Evolutionary conservation across 208 protist species (phyloP).

Genomic region (Crithidia mellificae): DNA sequence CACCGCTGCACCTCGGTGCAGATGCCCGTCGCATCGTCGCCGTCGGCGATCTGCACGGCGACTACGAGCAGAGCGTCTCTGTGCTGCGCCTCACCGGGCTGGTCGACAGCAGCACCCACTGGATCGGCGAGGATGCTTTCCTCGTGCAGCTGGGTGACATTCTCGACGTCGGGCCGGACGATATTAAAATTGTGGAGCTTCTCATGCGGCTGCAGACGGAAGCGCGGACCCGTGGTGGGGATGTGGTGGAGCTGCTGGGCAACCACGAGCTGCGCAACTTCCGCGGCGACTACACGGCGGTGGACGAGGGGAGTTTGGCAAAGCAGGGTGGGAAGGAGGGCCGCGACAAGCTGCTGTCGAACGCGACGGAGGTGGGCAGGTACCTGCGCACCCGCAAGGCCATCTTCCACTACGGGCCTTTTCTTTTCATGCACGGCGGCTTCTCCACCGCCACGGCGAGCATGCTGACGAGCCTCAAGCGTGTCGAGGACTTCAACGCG

Average conservation of each 20-base stretch:
- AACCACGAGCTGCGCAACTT: constrained; percentile 94
- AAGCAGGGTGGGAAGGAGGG: constrained; percentile 55
- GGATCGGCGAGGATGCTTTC: constrained; percentile 75
- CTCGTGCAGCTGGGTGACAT: constrained; percentile 92
- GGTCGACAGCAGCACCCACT: constrained; percentile 71
- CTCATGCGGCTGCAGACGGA: constrained; percentile 80
- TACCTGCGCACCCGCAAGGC: constrained; percentile 82
- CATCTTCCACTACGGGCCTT: constrained; percentile 77
- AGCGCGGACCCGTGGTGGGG: constrained; percentile 64
- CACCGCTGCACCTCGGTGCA: constrained; percentile 12
- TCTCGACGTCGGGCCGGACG: constrained; percentile 89
- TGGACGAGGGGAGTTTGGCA: constrained; percentile 60
- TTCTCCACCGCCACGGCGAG: constrained; percentile 74
- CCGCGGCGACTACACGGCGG: constrained; percentile 74
- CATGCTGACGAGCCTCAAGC: constrained; percentile 74
- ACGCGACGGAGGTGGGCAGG: constrained; percentile 57
- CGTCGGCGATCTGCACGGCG: constrained; percentile 86
- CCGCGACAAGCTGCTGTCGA: constrained; percentile 69
- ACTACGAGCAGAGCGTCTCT: constrained; percentile 78
- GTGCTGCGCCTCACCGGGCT: constrained; percentile 71
- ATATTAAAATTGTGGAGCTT: constrained; percentile 74
- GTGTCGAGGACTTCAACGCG: constrained; percentile 78
- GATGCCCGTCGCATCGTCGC: constrained; percentile 72
- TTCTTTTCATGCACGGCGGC: constrained; percentile 92
- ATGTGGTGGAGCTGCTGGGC: constrained; percentile 86